Base-by-base conservation (phyloP, 2,329 filamentous ascomycete species). In the Eutypella sp. region DNA sequence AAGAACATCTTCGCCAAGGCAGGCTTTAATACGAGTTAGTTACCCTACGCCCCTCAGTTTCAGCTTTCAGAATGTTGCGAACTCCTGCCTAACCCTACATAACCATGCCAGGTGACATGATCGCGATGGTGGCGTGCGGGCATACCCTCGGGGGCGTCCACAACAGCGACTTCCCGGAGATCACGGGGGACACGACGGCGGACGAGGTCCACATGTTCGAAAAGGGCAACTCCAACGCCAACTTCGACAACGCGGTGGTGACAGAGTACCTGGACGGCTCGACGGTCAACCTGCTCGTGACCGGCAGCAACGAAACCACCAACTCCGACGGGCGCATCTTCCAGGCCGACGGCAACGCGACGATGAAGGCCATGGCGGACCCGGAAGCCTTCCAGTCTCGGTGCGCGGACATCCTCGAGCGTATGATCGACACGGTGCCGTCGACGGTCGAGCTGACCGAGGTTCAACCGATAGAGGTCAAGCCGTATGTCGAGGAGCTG, bases 301-400 rank as follows among this genome's bases (percentile, higher is more conserved):
- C 68, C 37, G 63, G 62, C 2, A 56, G 62, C 31, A 69, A 73
- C 45, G 55, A 60, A 3, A 67, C 65, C 1, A 54, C 60, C 5
- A 63, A 59, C 49, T 73, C 72, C 0, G 73, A 77, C 48, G 60
- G 58, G 44, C 62, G 63, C 3, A 66, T 76, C 19, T 77, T 72
- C 48, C 56, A 52, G 23, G 64, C 70, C 0, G 74, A 76, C 49
- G 62, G 58, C 1, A 72, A 73, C 57, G 62, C 58, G 16, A 74
- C 70, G 1, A 69, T 76, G 41, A 58, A 55, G n/a, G 56, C 61
- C 1, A 57, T 75, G 57, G 62, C 64, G 7, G 57, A 67, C 37
- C 53, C 64, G 2, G 51, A 52, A 5, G 58, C 58, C 11, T 75
- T 75, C 53, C 59, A 65, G 24, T 58, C 49, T 13, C 59, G 45